Conservation (phyloP, 768 basidiomycete species). For the Tylopilus intermedius region DNA sequence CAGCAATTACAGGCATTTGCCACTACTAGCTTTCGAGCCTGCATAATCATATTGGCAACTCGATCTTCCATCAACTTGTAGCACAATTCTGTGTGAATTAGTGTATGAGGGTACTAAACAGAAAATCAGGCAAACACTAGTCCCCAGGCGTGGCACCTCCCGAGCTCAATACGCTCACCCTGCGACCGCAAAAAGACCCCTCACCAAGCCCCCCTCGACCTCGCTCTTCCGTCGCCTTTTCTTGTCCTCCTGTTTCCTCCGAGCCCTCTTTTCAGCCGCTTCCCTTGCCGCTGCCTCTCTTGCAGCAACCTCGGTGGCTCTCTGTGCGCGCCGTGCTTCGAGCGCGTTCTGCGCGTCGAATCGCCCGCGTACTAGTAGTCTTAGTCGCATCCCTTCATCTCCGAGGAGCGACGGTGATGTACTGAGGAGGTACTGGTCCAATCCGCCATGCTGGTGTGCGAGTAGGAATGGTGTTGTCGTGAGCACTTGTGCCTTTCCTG, state of each 20-base stretch:
- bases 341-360: conserved; percentile 19
- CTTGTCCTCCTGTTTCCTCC: conserved; percentile 7
- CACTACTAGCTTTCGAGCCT: not conserved
- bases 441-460: conserved; percentile 50
- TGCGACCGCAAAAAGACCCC: conserved; percentile 17
- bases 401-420: conserved; percentile 38
- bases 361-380: conserved; percentile 36
- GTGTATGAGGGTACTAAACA: conserved; percentile 2
- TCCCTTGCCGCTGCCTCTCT: conserved; percentile 11
- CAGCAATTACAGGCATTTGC: not conserved
- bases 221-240: not conserved
- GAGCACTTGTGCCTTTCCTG: not conserved
- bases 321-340: conserved; percentile 16
- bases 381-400: conserved; percentile 42
- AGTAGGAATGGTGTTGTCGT: not conserved
- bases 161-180: not conserved
- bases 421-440: conserved; percentile 63
- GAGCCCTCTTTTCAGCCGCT: conserved; percentile 5
- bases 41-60: not conserved
- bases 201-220: conserved; percentile 10
- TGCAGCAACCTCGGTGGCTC: conserved; percentile 19
- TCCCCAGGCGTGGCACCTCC: not conserved
- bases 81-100: not conserved
- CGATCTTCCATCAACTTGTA: not conserved
- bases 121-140: not conserved